These are phyloP conservation scores for Eragrostis tef DNA, from an alignment of 202 grass and related monocot genomes.

Conservation along the genomic window DNA sequence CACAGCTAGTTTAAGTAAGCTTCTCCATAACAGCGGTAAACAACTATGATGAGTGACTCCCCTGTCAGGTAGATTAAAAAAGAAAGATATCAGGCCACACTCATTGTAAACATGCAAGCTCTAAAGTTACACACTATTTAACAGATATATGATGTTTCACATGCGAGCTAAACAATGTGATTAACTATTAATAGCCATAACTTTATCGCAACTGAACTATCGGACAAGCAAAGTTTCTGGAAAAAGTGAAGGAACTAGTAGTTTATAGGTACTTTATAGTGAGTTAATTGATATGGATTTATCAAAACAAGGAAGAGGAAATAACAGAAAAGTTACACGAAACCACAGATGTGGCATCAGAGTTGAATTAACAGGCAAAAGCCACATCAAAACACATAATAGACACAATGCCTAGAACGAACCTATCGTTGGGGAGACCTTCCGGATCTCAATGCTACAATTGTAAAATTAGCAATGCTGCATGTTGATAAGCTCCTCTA, in stretches of 20 bases:
- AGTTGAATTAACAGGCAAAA: background rate
- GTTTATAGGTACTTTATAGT: background rate
- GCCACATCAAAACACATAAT: background rate
- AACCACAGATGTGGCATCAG: background rate
- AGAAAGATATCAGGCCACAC: slow-evolving; percentile 35
- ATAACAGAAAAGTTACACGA: background rate
- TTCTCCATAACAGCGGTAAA: slow-evolving; percentile 23
- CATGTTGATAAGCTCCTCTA: background rate
- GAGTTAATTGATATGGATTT: background rate
- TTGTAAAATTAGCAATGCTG: slow-evolving; percentile 1
- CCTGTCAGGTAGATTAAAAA: slow-evolving; percentile 43
- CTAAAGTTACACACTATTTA: slow-evolving; percentile 14
- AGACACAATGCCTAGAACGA: background rate
- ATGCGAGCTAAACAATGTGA: background rate
- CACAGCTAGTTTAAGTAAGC: slow-evolving; percentile 17
- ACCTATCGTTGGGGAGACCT: too few relatives aligned
- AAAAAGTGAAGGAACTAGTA: background rate
- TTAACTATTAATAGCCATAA: background rate
- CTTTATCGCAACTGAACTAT: slow-evolving; percentile 11
- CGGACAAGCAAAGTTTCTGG: background rate
- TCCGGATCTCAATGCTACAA: background rate
- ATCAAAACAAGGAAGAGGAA: background rate
- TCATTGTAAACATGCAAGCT: background rate
- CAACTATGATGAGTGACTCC: background rate
- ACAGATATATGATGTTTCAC: slow-evolving; percentile 11